Evolutionary conservation across 345 rosid genomes (phyloP).

Genomic region (Eucalyptus erythrocorys): DNA sequence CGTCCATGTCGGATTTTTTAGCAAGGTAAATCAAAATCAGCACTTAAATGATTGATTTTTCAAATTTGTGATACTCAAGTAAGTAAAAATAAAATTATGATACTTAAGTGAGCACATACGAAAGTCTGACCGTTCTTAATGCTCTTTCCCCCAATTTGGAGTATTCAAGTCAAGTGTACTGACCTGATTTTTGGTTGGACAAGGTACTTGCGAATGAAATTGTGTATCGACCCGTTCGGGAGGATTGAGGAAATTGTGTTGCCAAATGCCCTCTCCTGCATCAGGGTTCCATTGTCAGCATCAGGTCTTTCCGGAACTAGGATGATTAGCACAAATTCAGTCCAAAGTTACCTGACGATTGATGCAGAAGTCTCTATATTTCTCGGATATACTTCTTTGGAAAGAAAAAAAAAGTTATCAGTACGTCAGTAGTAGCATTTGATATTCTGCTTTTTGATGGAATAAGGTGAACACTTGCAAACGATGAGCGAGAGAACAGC

Average conservation of each 20-base stretch:
- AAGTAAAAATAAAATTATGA: too few relatives aligned
- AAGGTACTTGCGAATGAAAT: conserved; percentile 23
- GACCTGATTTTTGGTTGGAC: conserved; percentile 21
- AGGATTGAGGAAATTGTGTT: conserved; percentile 14
- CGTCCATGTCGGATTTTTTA: accelerated
- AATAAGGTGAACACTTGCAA: neutral
- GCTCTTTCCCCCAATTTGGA: neutral
- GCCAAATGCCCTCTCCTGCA: conserved; percentile 15
- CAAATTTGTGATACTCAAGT: accelerated
- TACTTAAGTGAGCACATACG: accelerated
- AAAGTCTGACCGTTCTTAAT: accelerated
- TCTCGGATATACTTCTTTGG: neutral
- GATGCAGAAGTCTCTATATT: neutral
- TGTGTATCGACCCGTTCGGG: conserved; percentile 9
- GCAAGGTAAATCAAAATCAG: accelerated
- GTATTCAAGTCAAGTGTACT: neutral
- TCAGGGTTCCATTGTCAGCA: neutral
- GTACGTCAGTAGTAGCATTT: neutral
- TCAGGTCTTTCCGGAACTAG: neutral
- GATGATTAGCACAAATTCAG: neutral
- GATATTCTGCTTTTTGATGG: neutral
- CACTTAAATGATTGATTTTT: accelerated
- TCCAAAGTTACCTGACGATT: conserved; percentile 4
- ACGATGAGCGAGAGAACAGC: neutral
- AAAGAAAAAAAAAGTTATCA: neutral